Percentiles rank a stretch among this genome's conserved stretches.
Evolutionary conservation across 202 grass and related monocot genomes (phyloP).

Genomic region (Carex sylvatica): DNA sequence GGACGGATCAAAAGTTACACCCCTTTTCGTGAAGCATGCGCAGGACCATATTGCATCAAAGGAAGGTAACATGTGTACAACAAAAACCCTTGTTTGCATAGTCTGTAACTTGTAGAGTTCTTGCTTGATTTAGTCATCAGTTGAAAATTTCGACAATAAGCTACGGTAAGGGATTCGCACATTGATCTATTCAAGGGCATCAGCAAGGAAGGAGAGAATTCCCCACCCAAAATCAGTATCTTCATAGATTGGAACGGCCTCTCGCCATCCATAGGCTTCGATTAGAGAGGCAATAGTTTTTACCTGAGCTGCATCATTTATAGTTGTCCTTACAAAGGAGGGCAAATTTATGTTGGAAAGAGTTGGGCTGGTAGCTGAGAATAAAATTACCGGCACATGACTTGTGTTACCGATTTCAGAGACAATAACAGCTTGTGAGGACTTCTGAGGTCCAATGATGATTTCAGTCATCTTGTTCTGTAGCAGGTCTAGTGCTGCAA

Average conservation of each 20-base stretch:
- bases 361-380: constrained; percentile 26
- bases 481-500: constrained; percentile 41
- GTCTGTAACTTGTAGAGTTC: too few relatives aligned
- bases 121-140: too few relatives aligned
- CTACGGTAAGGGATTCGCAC: constrained; percentile 3
- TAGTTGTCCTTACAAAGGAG: constrained; percentile 23
- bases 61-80: constrained; percentile 23
- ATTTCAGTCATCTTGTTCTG: constrained; percentile 32
- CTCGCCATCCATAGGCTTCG: too few relatives aligned
- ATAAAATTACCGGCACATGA: constrained; percentile 8
- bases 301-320: constrained; percentile 8
- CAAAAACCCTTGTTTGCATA: too few relatives aligned
- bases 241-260: too few relatives aligned
- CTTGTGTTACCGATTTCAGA: not conserved
- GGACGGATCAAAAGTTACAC: too few relatives aligned
- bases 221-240: too few relatives aligned
- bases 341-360: not conserved
- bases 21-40: too few relatives aligned
- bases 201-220: too few relatives aligned
- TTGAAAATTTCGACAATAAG: not conserved
- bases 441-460: constrained; percentile 47
- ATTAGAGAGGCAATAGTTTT: too few relatives aligned
- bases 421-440: constrained; percentile 32
- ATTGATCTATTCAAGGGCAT: not conserved
- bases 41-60: too few relatives aligned